These are phyloP conservation scores for Mortierella sp. DNA, from an alignment of 371 early-diverging fungal species.

Conservation along the genomic window DNA sequence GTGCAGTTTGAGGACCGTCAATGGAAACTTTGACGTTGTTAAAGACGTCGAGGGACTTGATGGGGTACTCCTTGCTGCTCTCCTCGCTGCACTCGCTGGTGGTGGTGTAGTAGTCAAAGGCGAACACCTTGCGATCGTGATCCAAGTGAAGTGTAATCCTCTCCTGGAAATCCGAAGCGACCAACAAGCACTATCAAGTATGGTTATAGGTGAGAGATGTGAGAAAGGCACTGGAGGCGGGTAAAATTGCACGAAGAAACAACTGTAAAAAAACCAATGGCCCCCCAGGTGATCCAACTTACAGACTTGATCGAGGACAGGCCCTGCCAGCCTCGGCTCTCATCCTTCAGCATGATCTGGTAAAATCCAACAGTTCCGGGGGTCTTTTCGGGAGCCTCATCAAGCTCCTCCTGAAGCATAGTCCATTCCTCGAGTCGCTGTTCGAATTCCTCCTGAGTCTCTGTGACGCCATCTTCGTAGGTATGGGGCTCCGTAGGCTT, in stretches of 20 bases:
- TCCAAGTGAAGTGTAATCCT: slow-evolving; percentile 43
- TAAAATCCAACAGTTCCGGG: slow-evolving; percentile 48
- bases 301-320: slow-evolving; percentile 56
- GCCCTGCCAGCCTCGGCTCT: slow-evolving; percentile 46
- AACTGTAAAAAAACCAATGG: too few species aligned
- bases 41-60: slow-evolving; percentile 40
- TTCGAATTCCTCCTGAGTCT: slow-evolving; percentile 39
- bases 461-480: slow-evolving; percentile 21
- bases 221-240: background rate
- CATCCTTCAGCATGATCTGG: slow-evolving; percentile 50
- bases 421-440: slow-evolving; percentile 32
- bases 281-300: slow-evolving; percentile 5
- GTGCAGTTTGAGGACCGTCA: slow-evolving; percentile 14
- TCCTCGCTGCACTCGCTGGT: slow-evolving; percentile 21
- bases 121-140: slow-evolving; percentile 35
- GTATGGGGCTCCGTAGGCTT: slow-evolving; percentile 10
- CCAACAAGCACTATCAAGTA: slow-evolving; percentile 34
- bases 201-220: too few species aligned
- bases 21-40: slow-evolving; percentile 34
- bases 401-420: slow-evolving; percentile 27
- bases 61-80: slow-evolving; percentile 26
- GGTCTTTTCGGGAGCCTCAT: background rate
- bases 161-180: slow-evolving; percentile 51
- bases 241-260: background rate
- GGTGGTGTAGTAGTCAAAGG: slow-evolving; percentile 46